Base-by-base conservation (phyloP, 2,329 filamentous ascomycete genomes). In the Gyromitra esculenta region DNA sequence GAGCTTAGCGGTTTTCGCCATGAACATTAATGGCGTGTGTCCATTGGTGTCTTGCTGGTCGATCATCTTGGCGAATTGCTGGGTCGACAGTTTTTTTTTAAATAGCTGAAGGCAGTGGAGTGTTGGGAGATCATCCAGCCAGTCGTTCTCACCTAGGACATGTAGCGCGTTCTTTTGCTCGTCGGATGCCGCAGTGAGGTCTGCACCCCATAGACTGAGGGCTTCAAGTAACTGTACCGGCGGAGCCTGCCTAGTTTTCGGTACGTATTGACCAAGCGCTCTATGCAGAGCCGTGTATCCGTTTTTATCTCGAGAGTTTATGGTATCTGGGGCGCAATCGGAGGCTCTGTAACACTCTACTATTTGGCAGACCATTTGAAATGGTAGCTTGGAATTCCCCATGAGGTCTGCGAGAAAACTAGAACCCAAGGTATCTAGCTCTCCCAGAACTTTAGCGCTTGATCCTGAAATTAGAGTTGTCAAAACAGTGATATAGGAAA, bases 81-180 rank as follows among this genome's bases (percentile, higher is more conserved):
- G 31, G 8, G 15, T 21, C 8, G 63, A 48, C 5, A 66, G 1
- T 7, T 66, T 54, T 48, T 39, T n/a, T 25, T 66, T 66, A 54
- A 54, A 66, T n/a, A 66, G 18, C 5, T 67, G 64, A n/a, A 67
- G 64, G 35, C 50, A 67, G 48, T 57, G 48, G 35, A 67, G 64
- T n/a, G 35, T 6, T 8, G 31, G 11, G 11, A 43, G 50, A 18
- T 67, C 64, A 15, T 54, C 63, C 43, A 66, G 2, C 18, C 63
- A 50, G 31, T 66, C 64, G 31, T 67, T 67, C 11, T 56, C n/a
- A 9, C 64, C 64, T 43, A 67, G 35, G 18, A 9, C 15, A 7
- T 56, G 64, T 7, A 67, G 35, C 11, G 50, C n/a, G 31, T 67
- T 67, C 31, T 15, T 43, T 9, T 56, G 31, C 31, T 45, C 37